These are phyloP conservation scores for Vitis hybrid DNA, from an alignment of 177 flowering plant species.

Conservation along the genomic window DNA sequence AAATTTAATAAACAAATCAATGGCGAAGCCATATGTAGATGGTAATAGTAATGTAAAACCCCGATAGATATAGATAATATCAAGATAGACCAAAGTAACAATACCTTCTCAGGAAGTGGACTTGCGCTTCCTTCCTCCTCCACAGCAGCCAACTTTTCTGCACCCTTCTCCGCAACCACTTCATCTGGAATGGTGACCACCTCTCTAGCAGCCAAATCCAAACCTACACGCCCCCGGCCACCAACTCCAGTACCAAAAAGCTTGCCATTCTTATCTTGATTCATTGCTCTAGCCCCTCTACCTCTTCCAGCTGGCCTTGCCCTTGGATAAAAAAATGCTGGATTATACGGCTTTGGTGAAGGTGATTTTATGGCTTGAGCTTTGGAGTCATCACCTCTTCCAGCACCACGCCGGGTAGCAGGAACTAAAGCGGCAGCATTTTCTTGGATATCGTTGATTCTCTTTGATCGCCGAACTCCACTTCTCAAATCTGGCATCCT, in stretches of 20 bases:
- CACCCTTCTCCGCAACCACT: slow-evolving; percentile 25
- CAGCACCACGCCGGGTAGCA: slow-evolving; percentile 25
- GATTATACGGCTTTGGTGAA: slow-evolving; percentile 11
- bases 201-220: slow-evolving; percentile 21
- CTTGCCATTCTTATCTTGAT: slow-evolving; percentile 29
- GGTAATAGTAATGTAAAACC: neutral
- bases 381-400: slow-evolving; percentile 28
- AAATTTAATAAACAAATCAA: neutral
- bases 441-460: slow-evolving; percentile 26
- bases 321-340: slow-evolving; percentile 18
- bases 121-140: slow-evolving; percentile 44
- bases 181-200: slow-evolving; percentile 26
- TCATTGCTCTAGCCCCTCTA: slow-evolving; percentile 27
- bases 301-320: slow-evolving; percentile 31
- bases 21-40: neutral
- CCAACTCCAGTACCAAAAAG: slow-evolving; percentile 23
- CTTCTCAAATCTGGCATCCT: slow-evolving; percentile 45
- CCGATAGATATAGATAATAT: neutral
- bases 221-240: slow-evolving; percentile 14
- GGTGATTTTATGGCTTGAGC: slow-evolving; percentile 15
- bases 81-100: neutral
- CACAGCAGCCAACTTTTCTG: slow-evolving; percentile 30
- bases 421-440: slow-evolving; percentile 24
- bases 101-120: slow-evolving; percentile 43
- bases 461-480: slow-evolving; percentile 41